A percentile compares a stretch with the other conserved stretches of the same genome.
These are phyloP conservation scores for Dipteronia dyeriana DNA, from an alignment of 345 rosid species.

Conservation along the genomic window DNA sequence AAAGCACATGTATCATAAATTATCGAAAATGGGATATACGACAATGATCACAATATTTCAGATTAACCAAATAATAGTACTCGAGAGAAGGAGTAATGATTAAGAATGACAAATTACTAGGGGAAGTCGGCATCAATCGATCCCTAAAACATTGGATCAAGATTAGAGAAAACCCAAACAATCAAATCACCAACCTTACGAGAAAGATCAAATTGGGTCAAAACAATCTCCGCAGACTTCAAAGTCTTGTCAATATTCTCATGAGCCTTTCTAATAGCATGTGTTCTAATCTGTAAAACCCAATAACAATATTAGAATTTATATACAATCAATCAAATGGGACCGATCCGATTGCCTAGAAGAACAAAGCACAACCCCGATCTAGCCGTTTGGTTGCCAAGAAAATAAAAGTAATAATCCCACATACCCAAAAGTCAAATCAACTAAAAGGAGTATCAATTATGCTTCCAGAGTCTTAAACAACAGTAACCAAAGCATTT, in stretches of 20 bases:
- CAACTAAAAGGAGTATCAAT: constrained; percentile 1
- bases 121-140: background rate
- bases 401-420: no score
- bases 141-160: constrained; percentile 1
- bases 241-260: constrained; percentile 95
- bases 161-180: background rate
- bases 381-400: background rate
- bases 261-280: constrained; percentile 92
- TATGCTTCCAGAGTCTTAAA: background rate
- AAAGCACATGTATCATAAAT: background rate
- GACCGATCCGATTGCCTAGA: background rate
- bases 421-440: background rate
- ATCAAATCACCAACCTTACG: constrained; percentile 62
- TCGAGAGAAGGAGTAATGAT: background rate
- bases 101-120: background rate
- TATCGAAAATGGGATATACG: background rate
- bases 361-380: background rate
- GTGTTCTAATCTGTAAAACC: constrained; percentile 77
- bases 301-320: constrained; percentile 23
- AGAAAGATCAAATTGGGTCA: constrained; percentile 77
- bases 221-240: constrained; percentile 80
- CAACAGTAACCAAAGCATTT: background rate
- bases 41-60: background rate
- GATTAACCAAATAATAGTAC: background rate
- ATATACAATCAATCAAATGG: constrained; percentile 5